phyloP scores from a whole-genome alignment of 257 asterid genomes.

The Dorcoceras hygrometricum region DNA sequence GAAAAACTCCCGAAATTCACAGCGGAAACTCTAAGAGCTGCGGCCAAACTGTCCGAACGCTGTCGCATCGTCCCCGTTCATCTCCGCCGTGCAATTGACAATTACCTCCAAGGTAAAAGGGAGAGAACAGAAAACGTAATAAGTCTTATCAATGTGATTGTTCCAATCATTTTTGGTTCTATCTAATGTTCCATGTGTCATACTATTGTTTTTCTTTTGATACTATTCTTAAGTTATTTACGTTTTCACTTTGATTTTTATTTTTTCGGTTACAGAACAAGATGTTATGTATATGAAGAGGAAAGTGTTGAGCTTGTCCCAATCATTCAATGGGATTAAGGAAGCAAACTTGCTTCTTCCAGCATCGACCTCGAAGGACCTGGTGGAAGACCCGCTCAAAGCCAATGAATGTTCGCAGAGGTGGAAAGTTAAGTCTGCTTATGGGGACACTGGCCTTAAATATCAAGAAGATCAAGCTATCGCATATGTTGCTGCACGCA shows the following conservation, averaged over 20 bases:
- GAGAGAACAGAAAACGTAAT: not conserved
- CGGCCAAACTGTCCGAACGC: slow-evolving; percentile 82
- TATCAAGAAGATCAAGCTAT: slow-evolving; percentile 74
- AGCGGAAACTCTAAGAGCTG: slow-evolving; percentile 74
- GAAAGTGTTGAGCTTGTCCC: slow-evolving; percentile 75
- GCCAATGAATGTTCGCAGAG: slow-evolving; percentile 66
- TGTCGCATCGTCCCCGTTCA: slow-evolving; percentile 68
- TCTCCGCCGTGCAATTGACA: slow-evolving; percentile 80
- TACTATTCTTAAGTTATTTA: no score
- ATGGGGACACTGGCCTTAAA: slow-evolving; percentile 80
- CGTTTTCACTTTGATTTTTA: no score
- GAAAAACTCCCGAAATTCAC: slow-evolving; percentile 76
- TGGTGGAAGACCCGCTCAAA: slow-evolving; percentile 78
- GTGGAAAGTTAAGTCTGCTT: slow-evolving; percentile 68
- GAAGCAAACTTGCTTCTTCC: slow-evolving; percentile 75
- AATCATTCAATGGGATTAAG: slow-evolving; percentile 70
- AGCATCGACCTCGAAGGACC: slow-evolving; percentile 68
- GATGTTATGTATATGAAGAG: slow-evolving; percentile 76
- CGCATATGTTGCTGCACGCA: slow-evolving; percentile 91
- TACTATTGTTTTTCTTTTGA: not conserved
- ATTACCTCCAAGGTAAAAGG: slow-evolving; percentile 58
- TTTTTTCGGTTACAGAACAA: slow-evolving; percentile 48
- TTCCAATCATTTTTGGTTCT: not conserved
- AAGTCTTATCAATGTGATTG: not conserved
- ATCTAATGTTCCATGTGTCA: not conserved